Conservation (phyloP, 345 rosid species). For the Syzygium aqueum region DNA sequence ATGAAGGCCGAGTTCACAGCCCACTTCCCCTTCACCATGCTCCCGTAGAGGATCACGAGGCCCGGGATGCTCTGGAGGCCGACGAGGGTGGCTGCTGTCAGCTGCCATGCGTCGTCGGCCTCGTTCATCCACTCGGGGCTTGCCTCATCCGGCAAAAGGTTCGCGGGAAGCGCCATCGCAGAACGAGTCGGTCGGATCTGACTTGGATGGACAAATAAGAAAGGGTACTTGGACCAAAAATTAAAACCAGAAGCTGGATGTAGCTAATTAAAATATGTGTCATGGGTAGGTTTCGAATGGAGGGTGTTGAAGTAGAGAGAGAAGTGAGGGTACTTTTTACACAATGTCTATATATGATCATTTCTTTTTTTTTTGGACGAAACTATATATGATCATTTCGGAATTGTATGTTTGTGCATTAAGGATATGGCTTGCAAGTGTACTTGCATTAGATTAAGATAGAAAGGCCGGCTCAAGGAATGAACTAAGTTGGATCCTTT, state of each 20-base stretch:
- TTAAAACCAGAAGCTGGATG: not conserved
- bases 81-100: slow-evolving; percentile 39
- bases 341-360: not conserved
- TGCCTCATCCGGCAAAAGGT: slow-evolving; percentile 25
- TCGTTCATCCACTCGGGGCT: slow-evolving; percentile 42
- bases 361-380: too few species aligned
- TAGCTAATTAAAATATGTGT: not conserved
- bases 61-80: slow-evolving; percentile 42
- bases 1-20: slow-evolving; percentile 50
- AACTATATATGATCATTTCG: not conserved
- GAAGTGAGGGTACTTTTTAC: not conserved
- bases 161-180: slow-evolving; percentile 25
- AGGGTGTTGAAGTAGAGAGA: not conserved
- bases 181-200: not conserved
- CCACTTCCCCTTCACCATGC: slow-evolving; percentile 38
- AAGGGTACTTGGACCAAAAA: not conserved
- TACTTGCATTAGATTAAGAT: not conserved
- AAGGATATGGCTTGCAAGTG: not conserved
- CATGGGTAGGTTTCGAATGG: not conserved
- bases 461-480: not conserved
- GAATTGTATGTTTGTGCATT: not conserved
- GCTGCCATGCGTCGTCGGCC: slow-evolving; percentile 52
- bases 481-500: not conserved
- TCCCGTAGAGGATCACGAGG: slow-evolving; percentile 38
- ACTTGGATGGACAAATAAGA: not conserved